Evolutionary conservation across 163 green algal genomes (phyloP).

Genomic region (Scenedesmus sp.): DNA sequence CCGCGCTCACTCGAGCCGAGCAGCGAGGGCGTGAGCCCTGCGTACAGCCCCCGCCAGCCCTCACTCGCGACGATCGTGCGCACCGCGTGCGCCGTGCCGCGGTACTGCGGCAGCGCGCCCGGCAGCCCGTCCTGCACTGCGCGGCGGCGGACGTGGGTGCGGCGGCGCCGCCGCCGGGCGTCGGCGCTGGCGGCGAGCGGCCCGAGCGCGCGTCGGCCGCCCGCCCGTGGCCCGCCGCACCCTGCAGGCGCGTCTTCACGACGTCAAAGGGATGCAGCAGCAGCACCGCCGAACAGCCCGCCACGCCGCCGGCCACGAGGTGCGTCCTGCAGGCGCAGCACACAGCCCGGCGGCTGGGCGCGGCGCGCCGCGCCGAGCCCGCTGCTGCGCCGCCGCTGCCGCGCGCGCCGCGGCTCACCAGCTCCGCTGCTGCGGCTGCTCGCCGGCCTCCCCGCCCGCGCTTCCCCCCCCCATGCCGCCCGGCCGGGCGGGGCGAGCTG

Average conservation of each 20-base stretch:
- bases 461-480: no score
- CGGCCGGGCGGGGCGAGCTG: no score
- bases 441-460: no score
- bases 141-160: no score
- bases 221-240: no score
- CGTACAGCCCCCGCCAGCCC: conserved; percentile 70
- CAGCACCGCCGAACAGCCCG: conserved; percentile 72
- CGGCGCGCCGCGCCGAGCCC: no score
- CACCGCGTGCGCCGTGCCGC: conserved; percentile 76
- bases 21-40: conserved; percentile 36
- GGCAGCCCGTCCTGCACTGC: conserved; percentile 62
- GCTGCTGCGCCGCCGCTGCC: no score
- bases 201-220: no score
- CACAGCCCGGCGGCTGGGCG: no score
- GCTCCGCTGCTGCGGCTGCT: no score
- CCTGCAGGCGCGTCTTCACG: conserved; percentile 89
- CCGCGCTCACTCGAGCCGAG: conserved; percentile 28
- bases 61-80: conserved; percentile 53
- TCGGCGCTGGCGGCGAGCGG: no score
- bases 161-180: no score
- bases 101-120: conserved; percentile 59
- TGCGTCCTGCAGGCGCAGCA: conserved; percentile 62
- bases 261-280: conserved; percentile 89
- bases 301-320: conserved; percentile 72
- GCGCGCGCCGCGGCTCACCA: neutral